These are phyloP conservation scores for Fragaria vesca DNA, from an alignment of 306 rosid genomes.

Conservation along the genomic window DNA sequence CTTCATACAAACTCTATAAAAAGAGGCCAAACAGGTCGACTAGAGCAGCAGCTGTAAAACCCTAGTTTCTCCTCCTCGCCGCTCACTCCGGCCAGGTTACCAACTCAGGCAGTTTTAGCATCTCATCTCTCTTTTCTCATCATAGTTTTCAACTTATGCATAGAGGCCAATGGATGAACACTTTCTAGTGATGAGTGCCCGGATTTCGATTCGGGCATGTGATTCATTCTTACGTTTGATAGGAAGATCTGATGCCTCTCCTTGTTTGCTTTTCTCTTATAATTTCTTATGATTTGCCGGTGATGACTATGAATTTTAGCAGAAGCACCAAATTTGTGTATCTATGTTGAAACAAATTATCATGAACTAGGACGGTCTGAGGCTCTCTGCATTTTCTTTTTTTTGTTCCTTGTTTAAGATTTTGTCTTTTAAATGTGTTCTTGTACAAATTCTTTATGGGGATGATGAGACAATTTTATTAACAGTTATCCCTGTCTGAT, in stretches of 20 bases:
- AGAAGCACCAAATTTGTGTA: conserved; percentile 46
- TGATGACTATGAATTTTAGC: conserved; percentile 45
- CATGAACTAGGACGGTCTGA: conserved; percentile 95
- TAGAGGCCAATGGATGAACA: conserved; percentile 36
- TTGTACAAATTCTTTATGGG: background rate
- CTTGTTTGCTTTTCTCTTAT: background rate
- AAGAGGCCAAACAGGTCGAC: background rate
- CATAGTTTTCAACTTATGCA: too few relatives aligned
- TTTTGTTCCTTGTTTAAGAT: background rate
- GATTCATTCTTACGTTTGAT: conserved; percentile 33
- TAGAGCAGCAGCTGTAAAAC: background rate
- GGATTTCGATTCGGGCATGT: conserved; percentile 29
- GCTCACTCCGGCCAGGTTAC: background rate
- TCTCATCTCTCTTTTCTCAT: background rate
- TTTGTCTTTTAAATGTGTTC: too few relatives aligned
- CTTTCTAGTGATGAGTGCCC: conserved; percentile 34
- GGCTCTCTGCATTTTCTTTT: conserved; percentile 27
- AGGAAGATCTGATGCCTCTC: conserved; percentile 61
- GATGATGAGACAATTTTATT: conserved; percentile 44
- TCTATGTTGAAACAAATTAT: conserved; percentile 37
- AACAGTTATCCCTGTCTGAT: conserved; percentile 93
- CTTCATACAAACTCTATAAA: conserved; percentile 2
- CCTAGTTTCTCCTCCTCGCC: background rate
- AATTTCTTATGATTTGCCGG: conserved; percentile 23
- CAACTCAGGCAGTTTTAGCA: background rate